Conservation (phyloP, 2,329 filamentous ascomycete species). For the Phyllosticta citriasiana region DNA sequence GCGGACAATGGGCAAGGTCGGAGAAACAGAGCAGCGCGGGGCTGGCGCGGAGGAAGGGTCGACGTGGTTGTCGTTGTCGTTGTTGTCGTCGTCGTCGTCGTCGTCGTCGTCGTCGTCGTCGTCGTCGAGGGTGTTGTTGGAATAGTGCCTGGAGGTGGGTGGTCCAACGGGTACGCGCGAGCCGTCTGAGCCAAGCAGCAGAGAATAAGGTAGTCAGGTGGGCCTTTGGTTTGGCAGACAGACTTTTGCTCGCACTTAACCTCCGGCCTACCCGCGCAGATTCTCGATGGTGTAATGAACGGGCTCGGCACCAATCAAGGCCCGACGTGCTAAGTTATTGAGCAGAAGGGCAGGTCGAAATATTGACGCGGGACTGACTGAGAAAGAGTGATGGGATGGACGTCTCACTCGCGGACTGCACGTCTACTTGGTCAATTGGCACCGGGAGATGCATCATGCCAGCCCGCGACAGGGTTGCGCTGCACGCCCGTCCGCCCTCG, state of each 20-base stretch:
- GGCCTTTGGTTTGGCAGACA: not conserved
- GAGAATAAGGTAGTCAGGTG: not conserved
- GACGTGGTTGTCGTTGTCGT: slow-evolving; percentile 6
- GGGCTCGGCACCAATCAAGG: not conserved
- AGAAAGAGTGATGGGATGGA: not conserved
- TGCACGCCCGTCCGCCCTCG: not conserved
- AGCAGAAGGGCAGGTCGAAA: not conserved
- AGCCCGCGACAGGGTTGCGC: not conserved
- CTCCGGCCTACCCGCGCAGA: not conserved
- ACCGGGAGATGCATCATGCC: not conserved
- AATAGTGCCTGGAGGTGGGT: not conserved
- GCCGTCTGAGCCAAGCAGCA: not conserved
- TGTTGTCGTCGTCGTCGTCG: not conserved
- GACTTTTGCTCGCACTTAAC: not conserved
- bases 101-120: too few species aligned
- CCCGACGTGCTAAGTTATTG: not conserved
- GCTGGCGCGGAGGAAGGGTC: not conserved
- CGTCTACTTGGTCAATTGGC: not conserved
- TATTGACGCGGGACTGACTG: not conserved
- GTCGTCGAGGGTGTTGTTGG: too few species aligned
- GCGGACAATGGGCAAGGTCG: not conserved
- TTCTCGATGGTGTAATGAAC: not conserved
- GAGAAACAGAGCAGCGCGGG: not conserved
- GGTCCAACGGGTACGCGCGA: not conserved
- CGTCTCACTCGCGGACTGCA: not conserved